Evolutionary conservation across 2,329 filamentous ascomycete genomes (phyloP), one percentile per base, ranked within the genome.

Genomic region (Coniochaeta ligniaria): DNA sequence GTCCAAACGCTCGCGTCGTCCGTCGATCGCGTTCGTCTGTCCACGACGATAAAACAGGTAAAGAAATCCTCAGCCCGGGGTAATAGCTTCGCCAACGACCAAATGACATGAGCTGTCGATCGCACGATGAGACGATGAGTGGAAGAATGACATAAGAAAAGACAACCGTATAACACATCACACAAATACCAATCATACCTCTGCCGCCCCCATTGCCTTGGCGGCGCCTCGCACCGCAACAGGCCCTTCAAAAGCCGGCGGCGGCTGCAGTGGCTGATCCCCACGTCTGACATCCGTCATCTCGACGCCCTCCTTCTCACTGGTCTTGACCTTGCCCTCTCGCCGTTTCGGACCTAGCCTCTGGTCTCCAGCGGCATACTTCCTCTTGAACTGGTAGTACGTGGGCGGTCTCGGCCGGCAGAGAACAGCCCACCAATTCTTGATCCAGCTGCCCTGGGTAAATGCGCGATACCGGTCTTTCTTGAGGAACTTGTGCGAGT

Each of bases 401-500:
- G 90, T 94, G 8, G 94, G 93, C 22, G 92, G 87, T 22, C 93
- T 84, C 14, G 95, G 93, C 57, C 94, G 87, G 66, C 87, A 88
- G 57, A 98, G 79, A 14, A 97, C 92, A 8, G 87, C 83, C 41
- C 90, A 74, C 83, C 91, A 92, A 74, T 99, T 99, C 69, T 83
- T 88, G 69, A 89, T 74, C 56, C 89, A 78, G 66, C 79, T 89
- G 38, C 87, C 88, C 70, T 96, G 92, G 1, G 87, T 93, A 68
- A 96, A 99, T 1, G 95, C 92, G 50, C 93, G 83, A 74, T 96
- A 96, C 14, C 95, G 86, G 72, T 99, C 94, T 67, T 89, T 89
- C 76, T 95, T 96, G 64, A 89, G 79, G 72, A 99, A 98, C 74
- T 98, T 98, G 75, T 96, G 92, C 5, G 90, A 93, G 75, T 96